A percentile compares a stretch with the other conserved stretches of the same genome.
Conservation (phyloP, 2,329 filamentous ascomycete species). For the Pseudogymnoascus sp. region DNA sequence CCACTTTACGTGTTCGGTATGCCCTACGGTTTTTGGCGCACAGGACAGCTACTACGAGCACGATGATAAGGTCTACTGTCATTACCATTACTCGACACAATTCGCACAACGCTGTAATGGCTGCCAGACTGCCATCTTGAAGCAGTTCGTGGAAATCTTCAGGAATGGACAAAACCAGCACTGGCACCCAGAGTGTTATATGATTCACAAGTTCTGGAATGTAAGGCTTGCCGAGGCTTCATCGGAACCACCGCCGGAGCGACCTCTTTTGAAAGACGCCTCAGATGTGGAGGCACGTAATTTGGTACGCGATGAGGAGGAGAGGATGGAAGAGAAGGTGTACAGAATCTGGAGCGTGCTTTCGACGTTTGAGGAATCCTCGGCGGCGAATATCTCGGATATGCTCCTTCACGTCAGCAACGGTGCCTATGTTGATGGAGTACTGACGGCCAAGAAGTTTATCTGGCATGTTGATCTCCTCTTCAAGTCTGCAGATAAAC, state of each 20-base stretch:
- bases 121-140: slow-evolving; percentile 92
- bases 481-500: slow-evolving; percentile 77
- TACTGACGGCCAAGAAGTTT: slow-evolving; percentile 90
- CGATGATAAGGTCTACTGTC: slow-evolving; percentile 91
- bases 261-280: slow-evolving; percentile 35
- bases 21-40: slow-evolving; percentile 93
- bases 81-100: slow-evolving; percentile 97
- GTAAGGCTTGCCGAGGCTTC: slow-evolving; percentile 54
- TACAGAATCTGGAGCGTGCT: slow-evolving; percentile 97
- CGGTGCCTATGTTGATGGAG: slow-evolving; percentile 88
- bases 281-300: slow-evolving; percentile 63
- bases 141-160: slow-evolving; percentile 98
- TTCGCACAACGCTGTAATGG: slow-evolving; percentile 95
- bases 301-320: slow-evolving; percentile 73
- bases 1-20: slow-evolving; percentile 96
- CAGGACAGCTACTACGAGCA: slow-evolving; percentile 99
- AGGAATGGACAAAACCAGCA: slow-evolving; percentile 97
- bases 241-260: slow-evolving; percentile 31
- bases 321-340: slow-evolving; percentile 94
- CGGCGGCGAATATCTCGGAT: slow-evolving; percentile 94
- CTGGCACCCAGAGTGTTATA: slow-evolving; percentile 99
- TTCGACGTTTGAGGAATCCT: slow-evolving; percentile 94
- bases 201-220: slow-evolving; percentile 99
- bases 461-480: slow-evolving; percentile 93
- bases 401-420: slow-evolving; percentile 99